Evolutionary conservation across 257 asterid genomes (phyloP).

Genomic region (Scutellaria baicalensis): DNA sequence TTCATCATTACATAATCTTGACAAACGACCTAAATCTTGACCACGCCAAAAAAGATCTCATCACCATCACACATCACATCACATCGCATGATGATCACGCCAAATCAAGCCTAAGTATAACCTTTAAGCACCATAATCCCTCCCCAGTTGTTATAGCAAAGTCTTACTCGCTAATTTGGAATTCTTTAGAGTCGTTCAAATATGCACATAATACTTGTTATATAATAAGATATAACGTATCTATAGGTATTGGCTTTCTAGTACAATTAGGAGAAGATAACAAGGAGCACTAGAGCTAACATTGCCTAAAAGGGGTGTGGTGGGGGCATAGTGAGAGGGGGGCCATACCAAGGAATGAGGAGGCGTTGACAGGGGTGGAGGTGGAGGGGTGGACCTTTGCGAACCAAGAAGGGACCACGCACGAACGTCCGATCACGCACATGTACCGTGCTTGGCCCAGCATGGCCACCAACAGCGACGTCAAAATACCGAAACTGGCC

Average conservation of each 20-base stretch:
- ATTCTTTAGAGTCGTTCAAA: not conserved
- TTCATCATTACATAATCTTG: not conserved
- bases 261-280: not conserved
- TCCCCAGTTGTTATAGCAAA: not conserved
- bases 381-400: constrained; percentile 78
- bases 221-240: not conserved
- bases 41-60: not conserved
- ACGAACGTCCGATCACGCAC: constrained; percentile 97
- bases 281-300: not conserved
- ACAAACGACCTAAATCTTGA: constrained; percentile 2
- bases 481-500: constrained; percentile 91
- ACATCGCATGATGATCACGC: not conserved
- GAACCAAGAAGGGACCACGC: constrained; percentile 86
- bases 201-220: no score
- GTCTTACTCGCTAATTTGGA: not conserved
- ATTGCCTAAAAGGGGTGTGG: not conserved
- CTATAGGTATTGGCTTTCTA: not conserved
- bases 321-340: not conserved
- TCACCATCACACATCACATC: constrained; percentile 5
- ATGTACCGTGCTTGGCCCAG: constrained; percentile 95
- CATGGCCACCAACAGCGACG: constrained; percentile 93
- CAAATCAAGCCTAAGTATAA: not conserved
- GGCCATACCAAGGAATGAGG: constrained; percentile 25
- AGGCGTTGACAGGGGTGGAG: constrained; percentile 85
- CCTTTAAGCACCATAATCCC: not conserved